Conservation (phyloP, 176 grass and related monocot genomes). For the Cenchrus fungigraminus region DNA sequence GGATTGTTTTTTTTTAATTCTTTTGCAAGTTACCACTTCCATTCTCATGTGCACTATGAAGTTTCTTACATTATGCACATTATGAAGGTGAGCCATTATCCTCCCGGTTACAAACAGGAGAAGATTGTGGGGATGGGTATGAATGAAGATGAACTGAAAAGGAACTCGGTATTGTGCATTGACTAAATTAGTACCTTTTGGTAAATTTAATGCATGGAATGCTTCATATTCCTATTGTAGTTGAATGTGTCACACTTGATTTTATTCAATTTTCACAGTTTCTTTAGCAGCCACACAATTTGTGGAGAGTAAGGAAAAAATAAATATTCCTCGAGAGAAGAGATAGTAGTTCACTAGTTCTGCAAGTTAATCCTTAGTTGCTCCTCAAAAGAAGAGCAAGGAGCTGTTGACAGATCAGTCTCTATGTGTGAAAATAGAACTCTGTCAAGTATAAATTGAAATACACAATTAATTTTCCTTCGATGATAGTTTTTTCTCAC, state of each 20-base stretch:
- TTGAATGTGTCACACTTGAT: not conserved
- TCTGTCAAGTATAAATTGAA: not conserved
- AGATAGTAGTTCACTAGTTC: not conserved
- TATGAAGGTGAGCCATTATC: slow-evolving; percentile 94
- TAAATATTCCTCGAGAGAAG: no score
- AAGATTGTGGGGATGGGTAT: slow-evolving; percentile 94
- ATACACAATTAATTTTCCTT: not conserved
- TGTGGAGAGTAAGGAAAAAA: not conserved
- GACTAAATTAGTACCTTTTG: not conserved
- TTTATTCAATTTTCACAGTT: not conserved
- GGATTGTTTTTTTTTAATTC: slow-evolving; percentile 25
- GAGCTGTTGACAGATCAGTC: not conserved
- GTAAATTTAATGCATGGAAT: not conserved
- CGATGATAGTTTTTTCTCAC: not conserved
- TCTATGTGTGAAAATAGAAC: not conserved
- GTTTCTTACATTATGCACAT: slow-evolving; percentile 33
- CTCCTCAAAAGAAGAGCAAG: not conserved
- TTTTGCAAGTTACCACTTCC: not conserved
- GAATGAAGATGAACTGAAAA: slow-evolving; percentile 94
- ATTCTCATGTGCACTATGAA: not conserved
- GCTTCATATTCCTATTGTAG: not conserved
- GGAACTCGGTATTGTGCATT: slow-evolving; percentile 65
- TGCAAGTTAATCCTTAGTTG: not conserved
- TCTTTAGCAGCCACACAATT: not conserved
- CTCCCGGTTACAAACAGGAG: slow-evolving; percentile 73